Percentiles rank a stretch among this genome's conserved stretches.
Evolutionary conservation across 1,284 basidiomycete species (phyloP).

Genomic region (Trichosporon coremiiforme): DNA sequence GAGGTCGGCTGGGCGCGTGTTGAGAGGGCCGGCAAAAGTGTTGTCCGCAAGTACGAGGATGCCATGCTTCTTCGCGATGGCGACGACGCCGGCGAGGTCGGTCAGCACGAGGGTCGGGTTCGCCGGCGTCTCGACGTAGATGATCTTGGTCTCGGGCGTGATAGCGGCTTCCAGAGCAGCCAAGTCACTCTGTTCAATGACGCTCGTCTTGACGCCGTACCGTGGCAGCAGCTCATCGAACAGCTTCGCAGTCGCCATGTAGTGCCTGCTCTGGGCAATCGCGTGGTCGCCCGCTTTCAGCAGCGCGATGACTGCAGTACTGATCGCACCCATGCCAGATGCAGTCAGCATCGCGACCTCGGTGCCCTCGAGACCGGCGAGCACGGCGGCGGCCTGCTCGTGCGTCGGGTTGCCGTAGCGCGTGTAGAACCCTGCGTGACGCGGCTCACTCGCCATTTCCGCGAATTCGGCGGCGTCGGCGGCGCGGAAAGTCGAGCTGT

Average conservation of each 20-base stretch:
- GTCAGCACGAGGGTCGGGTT: conserved; percentile 29
- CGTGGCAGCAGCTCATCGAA: conserved; percentile 27
- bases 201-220: conserved; percentile 21
- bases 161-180: conserved; percentile 23
- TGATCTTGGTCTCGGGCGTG: conserved; percentile 22
- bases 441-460: conserved; percentile 21
- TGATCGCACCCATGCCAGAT: conserved; percentile 27
- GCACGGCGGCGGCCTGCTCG: conserved; percentile 24
- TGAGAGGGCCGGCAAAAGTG: conserved; percentile 26
- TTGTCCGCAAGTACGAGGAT: conserved; percentile 27
- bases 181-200: conserved; percentile 26
- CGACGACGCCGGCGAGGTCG: conserved; percentile 21
- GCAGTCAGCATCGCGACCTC: conserved; percentile 28
- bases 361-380: conserved; percentile 27
- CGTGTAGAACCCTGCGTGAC: conserved; percentile 27
- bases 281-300: conserved; percentile 25
- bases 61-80: conserved; percentile 16
- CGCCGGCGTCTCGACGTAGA: conserved; percentile 31
- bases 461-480: conserved; percentile 23
- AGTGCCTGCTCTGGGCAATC: conserved; percentile 26
- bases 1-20: conserved; percentile 24
- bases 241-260: conserved; percentile 30
- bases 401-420: conserved; percentile 30
- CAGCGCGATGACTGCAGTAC: conserved; percentile 23
- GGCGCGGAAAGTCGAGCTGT: conserved; percentile 29